These are phyloP conservation scores for Rosellinia necatrix DNA, from an alignment of 2,329 filamentous ascomycete species.

Conservation along the genomic window DNA sequence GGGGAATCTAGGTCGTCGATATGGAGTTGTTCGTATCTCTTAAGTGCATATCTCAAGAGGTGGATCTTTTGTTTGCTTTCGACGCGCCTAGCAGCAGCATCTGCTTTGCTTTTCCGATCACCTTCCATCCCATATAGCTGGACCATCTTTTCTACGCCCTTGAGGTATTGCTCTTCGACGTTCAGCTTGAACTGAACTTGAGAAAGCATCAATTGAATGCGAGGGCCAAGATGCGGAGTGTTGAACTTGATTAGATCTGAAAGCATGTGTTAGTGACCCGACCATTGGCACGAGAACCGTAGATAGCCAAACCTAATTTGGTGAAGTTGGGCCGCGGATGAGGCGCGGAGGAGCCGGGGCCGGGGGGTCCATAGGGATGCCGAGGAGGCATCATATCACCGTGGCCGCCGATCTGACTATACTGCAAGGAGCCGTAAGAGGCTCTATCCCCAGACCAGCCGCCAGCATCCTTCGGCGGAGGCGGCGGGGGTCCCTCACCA, in stretches of 20 bases:
- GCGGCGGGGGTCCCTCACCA: constrained; percentile 62
- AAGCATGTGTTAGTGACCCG: constrained; percentile 14
- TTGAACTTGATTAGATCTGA: constrained; percentile 98
- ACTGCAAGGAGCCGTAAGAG: constrained; percentile 65
- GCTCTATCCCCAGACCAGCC: constrained; percentile 52
- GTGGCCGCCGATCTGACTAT: constrained; percentile 65
- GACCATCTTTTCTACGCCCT: constrained; percentile 99
- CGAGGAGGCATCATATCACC: constrained; percentile 79
- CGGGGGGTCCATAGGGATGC: constrained; percentile 76
- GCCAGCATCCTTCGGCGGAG: constrained; percentile 74
- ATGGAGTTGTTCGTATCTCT: constrained; percentile 95
- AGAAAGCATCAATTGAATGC: constrained; percentile 98
- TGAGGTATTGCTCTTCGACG: constrained; percentile 98
- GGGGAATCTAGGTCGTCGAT: constrained; percentile 80
- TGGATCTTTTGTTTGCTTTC: constrained; percentile 99
- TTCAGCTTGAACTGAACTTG: constrained; percentile 99
- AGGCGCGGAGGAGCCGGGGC: constrained; percentile 68
- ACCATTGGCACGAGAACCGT: not conserved
- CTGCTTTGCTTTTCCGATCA: constrained; percentile 91
- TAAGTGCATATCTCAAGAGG: constrained; percentile 90
- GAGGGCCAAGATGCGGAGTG: constrained; percentile 89
- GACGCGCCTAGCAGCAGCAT: constrained; percentile 85
- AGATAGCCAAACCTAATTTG: constrained; percentile 75
- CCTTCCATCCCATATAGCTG: constrained; percentile 97
- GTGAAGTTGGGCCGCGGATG: constrained; percentile 89